These are phyloP conservation scores for Boletus rex-veris DNA, from an alignment of 768 basidiomycete species.

Conservation along the genomic window DNA sequence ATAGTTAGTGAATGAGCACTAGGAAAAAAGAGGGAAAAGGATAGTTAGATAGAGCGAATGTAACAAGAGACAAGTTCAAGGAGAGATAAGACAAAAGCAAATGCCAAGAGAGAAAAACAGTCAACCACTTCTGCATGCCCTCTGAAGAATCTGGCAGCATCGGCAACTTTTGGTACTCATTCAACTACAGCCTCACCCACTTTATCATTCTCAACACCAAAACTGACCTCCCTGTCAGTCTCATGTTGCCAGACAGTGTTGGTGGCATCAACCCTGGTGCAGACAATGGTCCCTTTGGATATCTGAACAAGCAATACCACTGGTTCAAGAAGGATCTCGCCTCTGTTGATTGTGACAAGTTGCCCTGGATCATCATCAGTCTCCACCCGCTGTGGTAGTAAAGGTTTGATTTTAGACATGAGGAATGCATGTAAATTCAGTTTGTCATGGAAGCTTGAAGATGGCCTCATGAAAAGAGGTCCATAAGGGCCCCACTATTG, in stretches of 20 bases:
- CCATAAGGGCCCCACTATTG: no score
- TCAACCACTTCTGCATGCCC: slow-evolving; percentile 29
- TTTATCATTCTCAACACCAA: slow-evolving; percentile 24
- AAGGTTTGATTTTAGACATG: no score
- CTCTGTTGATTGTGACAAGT: slow-evolving; percentile 20
- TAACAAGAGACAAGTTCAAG: no score
- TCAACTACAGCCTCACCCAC: slow-evolving; percentile 29
- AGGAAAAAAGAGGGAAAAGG: no score
- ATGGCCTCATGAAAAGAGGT: no score
- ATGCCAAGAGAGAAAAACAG: no score
- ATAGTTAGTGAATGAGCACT: no score
- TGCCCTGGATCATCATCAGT: slow-evolving; percentile 28
- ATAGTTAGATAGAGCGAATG: no score
- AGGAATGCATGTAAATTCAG: no score
- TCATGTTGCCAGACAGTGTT: slow-evolving; percentile 22
- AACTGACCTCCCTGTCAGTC: slow-evolving; percentile 24
- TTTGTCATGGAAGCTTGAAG: no score
- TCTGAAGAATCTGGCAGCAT: slow-evolving; percentile 23
- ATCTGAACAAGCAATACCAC: slow-evolving; percentile 26
- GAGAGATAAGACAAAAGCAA: no score
- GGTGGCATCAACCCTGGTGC: slow-evolving; percentile 21
- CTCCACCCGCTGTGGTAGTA: slow-evolving; percentile 30
- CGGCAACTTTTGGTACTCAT: slow-evolving; percentile 32
- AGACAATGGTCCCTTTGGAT: slow-evolving; percentile 27
- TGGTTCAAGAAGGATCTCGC: slow-evolving; percentile 28